Conservation (phyloP, 1,284 basidiomycete species). For the Irpex sp. region DNA sequence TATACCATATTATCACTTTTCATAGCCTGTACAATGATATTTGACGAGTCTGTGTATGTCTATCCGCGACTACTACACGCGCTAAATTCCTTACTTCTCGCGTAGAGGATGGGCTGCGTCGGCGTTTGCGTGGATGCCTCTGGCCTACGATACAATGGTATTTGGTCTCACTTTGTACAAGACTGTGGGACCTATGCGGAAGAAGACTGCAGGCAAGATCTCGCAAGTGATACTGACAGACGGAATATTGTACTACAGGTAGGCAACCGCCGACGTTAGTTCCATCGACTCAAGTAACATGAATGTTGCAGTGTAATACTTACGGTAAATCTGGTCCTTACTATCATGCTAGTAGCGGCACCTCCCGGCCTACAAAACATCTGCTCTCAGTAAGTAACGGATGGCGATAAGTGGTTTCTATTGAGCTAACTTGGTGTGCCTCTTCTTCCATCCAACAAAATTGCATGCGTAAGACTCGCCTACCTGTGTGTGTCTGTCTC, state of each 20-base stretch:
- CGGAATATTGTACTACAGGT: slow-evolving; percentile 49
- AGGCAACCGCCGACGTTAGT: not conserved
- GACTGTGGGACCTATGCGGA: not conserved
- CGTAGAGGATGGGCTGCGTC: slow-evolving; percentile 31
- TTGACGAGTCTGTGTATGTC: slow-evolving; percentile 36
- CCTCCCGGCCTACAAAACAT: slow-evolving; percentile 41
- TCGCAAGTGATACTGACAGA: slow-evolving; percentile 41
- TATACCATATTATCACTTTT: not conserved
- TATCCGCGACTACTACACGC: not conserved
- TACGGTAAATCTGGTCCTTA: slow-evolving; percentile 40
- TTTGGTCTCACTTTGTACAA: slow-evolving; percentile 30
- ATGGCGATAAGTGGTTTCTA: not conserved
- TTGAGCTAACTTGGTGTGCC: not conserved
- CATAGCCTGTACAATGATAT: slow-evolving; percentile 53
- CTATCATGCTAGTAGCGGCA: slow-evolving; percentile 42
- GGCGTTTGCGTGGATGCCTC: slow-evolving; percentile 52
- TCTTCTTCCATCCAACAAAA: not conserved
- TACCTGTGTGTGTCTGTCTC: not conserved
- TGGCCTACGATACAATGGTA: slow-evolving; percentile 51
- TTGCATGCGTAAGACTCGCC: not conserved
- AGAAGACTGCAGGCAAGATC: slow-evolving; percentile 2
- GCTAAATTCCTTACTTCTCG: not conserved
- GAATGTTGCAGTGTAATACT: slow-evolving; percentile 38
- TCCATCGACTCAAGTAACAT: not conserved
- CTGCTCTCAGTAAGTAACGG: slow-evolving; percentile 38